Conservation (phyloP, 352 stramenopile species). For the Sclerospora graminicola region DNA sequence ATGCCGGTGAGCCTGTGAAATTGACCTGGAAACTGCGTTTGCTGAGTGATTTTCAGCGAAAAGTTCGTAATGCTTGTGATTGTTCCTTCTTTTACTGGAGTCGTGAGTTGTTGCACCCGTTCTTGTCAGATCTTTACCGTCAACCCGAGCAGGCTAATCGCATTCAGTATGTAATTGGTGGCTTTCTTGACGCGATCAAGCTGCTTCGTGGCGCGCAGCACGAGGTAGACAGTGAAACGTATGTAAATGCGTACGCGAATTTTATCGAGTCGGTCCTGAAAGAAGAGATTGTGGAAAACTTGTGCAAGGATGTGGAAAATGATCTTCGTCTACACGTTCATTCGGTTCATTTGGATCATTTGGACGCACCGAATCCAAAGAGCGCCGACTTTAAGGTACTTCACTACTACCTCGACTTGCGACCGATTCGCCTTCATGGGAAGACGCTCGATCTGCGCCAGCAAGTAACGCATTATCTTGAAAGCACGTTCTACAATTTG, state of each 20-base stretch:
- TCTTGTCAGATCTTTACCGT: slow-evolving; percentile 77
- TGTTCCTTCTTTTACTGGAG: slow-evolving; percentile 92
- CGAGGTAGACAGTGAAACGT: slow-evolving; percentile 54
- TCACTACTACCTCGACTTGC: slow-evolving; percentile 79
- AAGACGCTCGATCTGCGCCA: slow-evolving; percentile 78
- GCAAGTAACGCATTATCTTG: slow-evolving; percentile 88
- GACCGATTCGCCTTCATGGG: slow-evolving; percentile 83
- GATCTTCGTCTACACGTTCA: slow-evolving; percentile 88
- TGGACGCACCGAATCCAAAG: slow-evolving; percentile 81
- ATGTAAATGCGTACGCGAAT: slow-evolving; percentile 59
- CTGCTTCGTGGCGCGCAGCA: slow-evolving; percentile 67
- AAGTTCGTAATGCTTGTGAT: slow-evolving; percentile 79
- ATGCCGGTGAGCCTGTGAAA: slow-evolving; percentile 63
- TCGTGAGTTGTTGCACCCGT: slow-evolving; percentile 78
- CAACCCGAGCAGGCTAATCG: slow-evolving; percentile 73
- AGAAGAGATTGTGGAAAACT: slow-evolving; percentile 80
- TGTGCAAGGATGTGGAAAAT: slow-evolving; percentile 91
- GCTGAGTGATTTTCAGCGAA: slow-evolving; percentile 83
- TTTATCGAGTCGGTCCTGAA: slow-evolving; percentile 80
- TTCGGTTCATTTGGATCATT: slow-evolving; percentile 77
- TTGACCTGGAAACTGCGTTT: slow-evolving; percentile 81
- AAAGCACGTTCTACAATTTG: slow-evolving; percentile 93
- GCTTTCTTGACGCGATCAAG: slow-evolving; percentile 72
- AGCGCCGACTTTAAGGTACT: slow-evolving; percentile 74
- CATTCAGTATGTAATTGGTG: slow-evolving; percentile 74